Percentiles rank a stretch among this genome's conserved stretches.
phyloP scores from a whole-genome alignment of 495 filamentous ascomycete species.

The Staphylotrichum longicolle region DNA sequence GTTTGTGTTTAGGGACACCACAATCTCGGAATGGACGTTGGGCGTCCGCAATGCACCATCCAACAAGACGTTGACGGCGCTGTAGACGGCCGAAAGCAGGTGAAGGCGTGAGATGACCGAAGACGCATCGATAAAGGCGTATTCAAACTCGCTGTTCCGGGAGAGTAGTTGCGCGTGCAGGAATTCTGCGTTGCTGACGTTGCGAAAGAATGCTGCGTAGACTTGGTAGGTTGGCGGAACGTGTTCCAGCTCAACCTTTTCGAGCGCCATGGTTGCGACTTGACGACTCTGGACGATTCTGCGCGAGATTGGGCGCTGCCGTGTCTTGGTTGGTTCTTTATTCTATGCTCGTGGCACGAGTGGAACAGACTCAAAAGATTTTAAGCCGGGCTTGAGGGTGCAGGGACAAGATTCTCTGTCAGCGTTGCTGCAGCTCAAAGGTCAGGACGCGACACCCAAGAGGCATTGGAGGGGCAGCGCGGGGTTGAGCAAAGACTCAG shows the following conservation, averaged over 20 bases:
- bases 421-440: too few species aligned
- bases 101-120: conserved; percentile 67
- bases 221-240: conserved; percentile 62
- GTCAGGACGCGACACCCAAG: too few species aligned
- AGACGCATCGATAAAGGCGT: conserved; percentile 86
- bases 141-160: conserved; percentile 80
- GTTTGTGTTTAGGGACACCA: conserved; percentile 74
- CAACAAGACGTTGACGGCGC: conserved; percentile 66
- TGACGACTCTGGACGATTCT: background rate
- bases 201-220: conserved; percentile 68
- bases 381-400: too few species aligned
- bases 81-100: conserved; percentile 71
- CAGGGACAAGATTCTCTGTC: too few species aligned
- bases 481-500: background rate
- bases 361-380: too few species aligned
- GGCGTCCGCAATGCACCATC: conserved; percentile 63
- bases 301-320: too few species aligned
- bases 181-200: conserved; percentile 72
- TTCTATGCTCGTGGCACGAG: too few species aligned
- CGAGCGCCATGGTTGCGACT: conserved; percentile 28
- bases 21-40: conserved; percentile 92
- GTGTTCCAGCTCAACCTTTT: conserved; percentile 67
- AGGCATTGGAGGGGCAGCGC: background rate
- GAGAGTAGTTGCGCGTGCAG: conserved; percentile 77
- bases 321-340: too few species aligned